Evolutionary conservation across 75 land plant species (phyloP).

Genomic region (Picea glauca): DNA sequence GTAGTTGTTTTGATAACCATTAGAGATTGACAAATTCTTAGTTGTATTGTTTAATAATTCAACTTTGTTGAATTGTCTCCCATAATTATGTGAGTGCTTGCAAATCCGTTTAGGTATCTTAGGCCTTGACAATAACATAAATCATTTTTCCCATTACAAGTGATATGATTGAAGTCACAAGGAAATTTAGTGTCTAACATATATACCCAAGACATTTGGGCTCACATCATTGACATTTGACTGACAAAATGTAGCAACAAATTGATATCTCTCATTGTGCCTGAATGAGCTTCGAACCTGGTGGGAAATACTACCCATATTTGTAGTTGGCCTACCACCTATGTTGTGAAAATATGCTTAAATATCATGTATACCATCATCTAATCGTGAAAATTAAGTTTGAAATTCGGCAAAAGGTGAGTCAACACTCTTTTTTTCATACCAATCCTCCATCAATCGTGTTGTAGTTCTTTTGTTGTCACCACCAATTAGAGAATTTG

Average conservation of each 20-base stretch:
- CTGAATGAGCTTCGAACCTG: slow-evolving; percentile 58
- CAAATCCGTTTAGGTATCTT: slow-evolving; percentile 79
- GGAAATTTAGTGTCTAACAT: slow-evolving; percentile 86
- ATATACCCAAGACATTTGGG: slow-evolving; percentile 89
- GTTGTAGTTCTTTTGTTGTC: too few relatives aligned
- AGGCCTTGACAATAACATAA: slow-evolving; percentile 95
- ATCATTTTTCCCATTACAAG: slow-evolving; percentile 92
- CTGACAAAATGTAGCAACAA: slow-evolving; percentile 93
- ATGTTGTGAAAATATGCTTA: slow-evolving; percentile 46
- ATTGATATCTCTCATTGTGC: slow-evolving; percentile 39
- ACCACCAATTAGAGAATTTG: too few relatives aligned
- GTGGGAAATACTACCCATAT: slow-evolving; percentile 33
- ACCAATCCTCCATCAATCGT: too few relatives aligned
- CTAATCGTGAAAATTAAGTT: slow-evolving; percentile 42
- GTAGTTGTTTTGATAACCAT: too few relatives aligned
- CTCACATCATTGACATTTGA: slow-evolving; percentile 95
- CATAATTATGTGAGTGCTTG: slow-evolving; percentile 74
- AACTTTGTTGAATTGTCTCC: slow-evolving; percentile 52
- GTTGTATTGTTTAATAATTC: slow-evolving; percentile 42
- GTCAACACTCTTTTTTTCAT: slow-evolving; percentile 8
- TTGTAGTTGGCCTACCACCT: slow-evolving; percentile 46
- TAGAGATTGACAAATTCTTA: slow-evolving; percentile 43
- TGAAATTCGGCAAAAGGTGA: slow-evolving; percentile 34
- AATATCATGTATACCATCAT: slow-evolving; percentile 34
- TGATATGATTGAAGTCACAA: slow-evolving; percentile 98